phyloP scores from a whole-genome alignment of 441 rosid genomes.

The Biscutella auriculata region DNA sequence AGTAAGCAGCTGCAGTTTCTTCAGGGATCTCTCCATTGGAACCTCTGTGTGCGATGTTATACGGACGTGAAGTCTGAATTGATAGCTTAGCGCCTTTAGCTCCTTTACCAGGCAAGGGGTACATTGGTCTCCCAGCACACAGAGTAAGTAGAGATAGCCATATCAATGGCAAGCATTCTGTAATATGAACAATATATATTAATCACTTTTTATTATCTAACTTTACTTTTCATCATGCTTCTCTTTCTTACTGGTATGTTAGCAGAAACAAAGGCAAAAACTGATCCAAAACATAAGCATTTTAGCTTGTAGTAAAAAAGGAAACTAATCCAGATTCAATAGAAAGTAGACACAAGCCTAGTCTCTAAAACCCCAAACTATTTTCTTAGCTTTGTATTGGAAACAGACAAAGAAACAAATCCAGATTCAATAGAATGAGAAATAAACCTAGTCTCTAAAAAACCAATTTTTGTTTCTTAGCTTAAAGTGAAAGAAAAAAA shows the following conservation, averaged over 20 bases:
- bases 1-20: constrained; percentile 84
- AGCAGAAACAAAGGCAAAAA: background rate
- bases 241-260: too few relatives aligned
- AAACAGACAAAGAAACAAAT: background rate
- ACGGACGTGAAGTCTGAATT: constrained; percentile 78
- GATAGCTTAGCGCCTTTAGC: constrained; percentile 25
- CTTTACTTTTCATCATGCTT: too few relatives aligned
- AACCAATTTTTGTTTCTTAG: background rate
- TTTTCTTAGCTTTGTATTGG: background rate
- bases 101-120: constrained; percentile 50
- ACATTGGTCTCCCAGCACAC: constrained; percentile 53
- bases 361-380: background rate
- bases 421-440: background rate
- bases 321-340: background rate
- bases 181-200: too few relatives aligned
- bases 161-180: constrained; percentile 4
- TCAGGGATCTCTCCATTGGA: constrained; percentile 91
- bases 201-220: too few relatives aligned
- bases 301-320: background rate
- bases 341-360: background rate
- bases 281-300: background rate
- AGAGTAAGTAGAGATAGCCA: constrained; percentile 30
- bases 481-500: background rate
- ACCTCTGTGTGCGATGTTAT: constrained; percentile 93
- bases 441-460: background rate